Evolutionary conservation across 2,329 filamentous ascomycete genomes (phyloP).

Genomic region (Diatrype stigma): DNA sequence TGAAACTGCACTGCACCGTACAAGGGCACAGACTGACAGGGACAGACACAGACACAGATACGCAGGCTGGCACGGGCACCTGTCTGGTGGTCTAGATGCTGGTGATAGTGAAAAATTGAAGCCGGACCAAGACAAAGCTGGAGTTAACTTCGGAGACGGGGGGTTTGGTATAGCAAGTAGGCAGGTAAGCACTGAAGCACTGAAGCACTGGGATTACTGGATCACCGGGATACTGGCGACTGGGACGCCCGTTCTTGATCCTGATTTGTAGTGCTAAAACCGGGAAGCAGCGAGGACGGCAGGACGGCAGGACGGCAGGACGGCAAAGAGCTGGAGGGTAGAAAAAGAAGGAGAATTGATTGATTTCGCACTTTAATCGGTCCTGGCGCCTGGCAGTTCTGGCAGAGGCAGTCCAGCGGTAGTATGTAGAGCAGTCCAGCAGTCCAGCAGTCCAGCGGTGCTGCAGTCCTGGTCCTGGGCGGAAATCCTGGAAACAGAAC

Average conservation of each 20-base stretch:
- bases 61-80: too few species aligned
- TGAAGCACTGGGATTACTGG: too few species aligned
- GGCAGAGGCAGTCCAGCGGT: too few species aligned
- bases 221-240: too few species aligned
- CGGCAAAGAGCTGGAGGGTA: not conserved
- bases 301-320: not conserved
- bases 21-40: not conserved
- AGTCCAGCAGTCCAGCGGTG: too few species aligned
- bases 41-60: too few species aligned
- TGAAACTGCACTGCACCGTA: not conserved
- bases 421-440: too few species aligned
- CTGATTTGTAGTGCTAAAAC: not conserved
- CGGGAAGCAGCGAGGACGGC: not conserved
- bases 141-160: not conserved
- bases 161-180: not conserved
- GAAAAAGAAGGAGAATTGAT: not conserved
- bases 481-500: not conserved
- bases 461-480: too few species aligned
- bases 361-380: not conserved
- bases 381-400: too few species aligned
- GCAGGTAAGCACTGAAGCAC: too few species aligned
- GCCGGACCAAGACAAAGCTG: not conserved
- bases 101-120: not conserved
- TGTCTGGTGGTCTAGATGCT: too few species aligned
- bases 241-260: not conserved